Conservation (phyloP, 345 rosid species). For the Euphorbia lathyris region DNA sequence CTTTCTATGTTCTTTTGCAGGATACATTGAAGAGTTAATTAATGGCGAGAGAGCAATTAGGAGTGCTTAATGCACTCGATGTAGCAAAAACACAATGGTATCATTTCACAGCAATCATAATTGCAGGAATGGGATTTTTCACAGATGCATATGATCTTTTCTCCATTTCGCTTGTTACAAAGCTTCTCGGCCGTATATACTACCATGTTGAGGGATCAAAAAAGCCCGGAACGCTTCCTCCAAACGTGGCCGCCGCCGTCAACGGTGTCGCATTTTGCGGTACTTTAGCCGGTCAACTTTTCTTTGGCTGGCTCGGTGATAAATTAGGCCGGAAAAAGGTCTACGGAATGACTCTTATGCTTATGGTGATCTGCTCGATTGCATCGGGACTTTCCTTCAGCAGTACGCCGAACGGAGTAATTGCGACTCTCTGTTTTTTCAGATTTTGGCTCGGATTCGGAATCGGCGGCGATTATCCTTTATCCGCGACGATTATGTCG, state of each 20-base stretch:
- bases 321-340: slow-evolving; percentile 20
- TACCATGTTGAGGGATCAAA: slow-evolving; percentile 14
- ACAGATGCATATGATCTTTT: slow-evolving; percentile 23
- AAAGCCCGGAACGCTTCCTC: slow-evolving; percentile 19
- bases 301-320: slow-evolving; percentile 27
- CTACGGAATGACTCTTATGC: slow-evolving; percentile 24
- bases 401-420: slow-evolving; percentile 6
- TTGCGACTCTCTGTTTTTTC: slow-evolving; percentile 24
- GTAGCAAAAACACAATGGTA: slow-evolving; percentile 20
- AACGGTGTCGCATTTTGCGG: slow-evolving; percentile 24
- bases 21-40: neutral
- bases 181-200: slow-evolving; percentile 18
- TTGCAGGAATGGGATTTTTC: slow-evolving; percentile 23
- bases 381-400: slow-evolving; percentile 24
- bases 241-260: slow-evolving; percentile 19
- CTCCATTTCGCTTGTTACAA: slow-evolving; percentile 14
- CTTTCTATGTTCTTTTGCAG: neutral
- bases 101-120: slow-evolving; percentile 21
- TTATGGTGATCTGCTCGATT: slow-evolving; percentile 20
- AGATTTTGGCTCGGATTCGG: slow-evolving; percentile 27
- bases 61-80: slow-evolving; percentile 21
- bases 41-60: slow-evolving; percentile 9
- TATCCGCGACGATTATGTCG: slow-evolving; percentile 22
- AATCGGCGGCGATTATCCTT: slow-evolving; percentile 22
- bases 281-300: slow-evolving; percentile 21